Evolutionary conservation across 2,329 filamentous ascomycete genomes (phyloP).

Genomic region (Nigrospora osmanthi): DNA sequence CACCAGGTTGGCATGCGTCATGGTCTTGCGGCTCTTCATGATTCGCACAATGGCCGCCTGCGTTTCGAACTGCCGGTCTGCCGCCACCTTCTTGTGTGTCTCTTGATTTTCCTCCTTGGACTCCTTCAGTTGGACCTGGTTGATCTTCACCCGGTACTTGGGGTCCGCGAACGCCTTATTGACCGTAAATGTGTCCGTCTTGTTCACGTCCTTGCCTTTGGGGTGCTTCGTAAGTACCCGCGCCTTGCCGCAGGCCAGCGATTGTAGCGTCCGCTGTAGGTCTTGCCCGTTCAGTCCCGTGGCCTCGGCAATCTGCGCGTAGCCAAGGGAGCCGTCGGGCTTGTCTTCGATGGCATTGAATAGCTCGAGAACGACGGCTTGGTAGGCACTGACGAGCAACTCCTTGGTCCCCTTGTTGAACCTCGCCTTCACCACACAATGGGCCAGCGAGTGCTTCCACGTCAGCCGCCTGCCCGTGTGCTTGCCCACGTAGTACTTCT

Average conservation of each 20-base stretch:
- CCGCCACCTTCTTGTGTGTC: slow-evolving; percentile 82
- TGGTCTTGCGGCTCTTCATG: slow-evolving; percentile 88
- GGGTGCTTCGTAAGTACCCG: slow-evolving; percentile 81
- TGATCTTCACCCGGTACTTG: slow-evolving; percentile 93
- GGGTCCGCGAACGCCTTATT: slow-evolving; percentile 71
- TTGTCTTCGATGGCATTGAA: slow-evolving; percentile 65
- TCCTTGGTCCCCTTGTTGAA: slow-evolving; percentile 82
- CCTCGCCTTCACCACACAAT: slow-evolving; percentile 74
- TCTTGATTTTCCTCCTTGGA: slow-evolving; percentile 91
- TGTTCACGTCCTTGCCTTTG: slow-evolving; percentile 70
- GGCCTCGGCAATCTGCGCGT: slow-evolving; percentile 64
- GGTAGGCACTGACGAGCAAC: slow-evolving; percentile 82
- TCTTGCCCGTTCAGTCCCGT: slow-evolving; percentile 72
- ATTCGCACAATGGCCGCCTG: slow-evolving; percentile 95
- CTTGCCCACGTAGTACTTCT: slow-evolving; percentile 79
- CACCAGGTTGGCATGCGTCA: slow-evolving; percentile 80
- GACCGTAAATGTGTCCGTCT: slow-evolving; percentile 76
- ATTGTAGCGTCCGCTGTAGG: slow-evolving; percentile 85
- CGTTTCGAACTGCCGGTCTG: slow-evolving; percentile 90
- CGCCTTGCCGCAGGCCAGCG: slow-evolving; percentile 83
- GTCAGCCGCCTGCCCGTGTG: slow-evolving; percentile 79
- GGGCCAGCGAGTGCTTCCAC: slow-evolving; percentile 91
- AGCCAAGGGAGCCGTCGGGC: slow-evolving; percentile 57
- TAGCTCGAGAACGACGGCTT: slow-evolving; percentile 81
- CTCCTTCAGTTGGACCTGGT: slow-evolving; percentile 95